These are phyloP conservation scores for Penicillium paradoxum DNA, from an alignment of 495 filamentous ascomycete species.

Conservation along the genomic window DNA sequence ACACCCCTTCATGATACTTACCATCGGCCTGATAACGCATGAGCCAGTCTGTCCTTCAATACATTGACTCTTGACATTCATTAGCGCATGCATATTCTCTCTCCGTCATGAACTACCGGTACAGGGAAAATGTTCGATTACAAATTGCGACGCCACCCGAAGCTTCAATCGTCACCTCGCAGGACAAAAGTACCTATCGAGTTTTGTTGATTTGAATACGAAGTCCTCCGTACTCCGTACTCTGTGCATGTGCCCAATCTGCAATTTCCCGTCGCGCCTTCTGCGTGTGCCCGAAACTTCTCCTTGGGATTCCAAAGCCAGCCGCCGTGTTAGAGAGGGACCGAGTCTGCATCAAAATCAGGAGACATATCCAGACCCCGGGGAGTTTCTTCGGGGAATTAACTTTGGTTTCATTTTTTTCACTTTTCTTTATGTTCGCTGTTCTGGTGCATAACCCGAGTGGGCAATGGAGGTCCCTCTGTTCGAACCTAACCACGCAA, in stretches of 20 bases:
- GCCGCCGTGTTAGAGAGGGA: not conserved
- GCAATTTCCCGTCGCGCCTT: not conserved
- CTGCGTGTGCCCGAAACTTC: not conserved
- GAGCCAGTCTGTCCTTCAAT: not conserved
- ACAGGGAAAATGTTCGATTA: not conserved
- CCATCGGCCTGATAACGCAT: not conserved
- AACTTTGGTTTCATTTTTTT: too few species aligned
- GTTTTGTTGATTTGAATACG: not conserved
- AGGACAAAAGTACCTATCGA: not conserved
- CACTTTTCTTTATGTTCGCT: too few species aligned
- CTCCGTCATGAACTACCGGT: too few species aligned
- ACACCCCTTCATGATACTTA: not conserved
- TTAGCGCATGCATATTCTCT: not conserved
- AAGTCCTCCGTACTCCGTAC: too few species aligned
- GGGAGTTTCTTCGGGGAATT: not conserved
- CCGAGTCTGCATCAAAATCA: not conserved
- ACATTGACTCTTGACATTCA: not conserved
- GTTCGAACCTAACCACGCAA: too few species aligned
- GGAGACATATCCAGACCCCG: not conserved
- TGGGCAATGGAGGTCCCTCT: too few species aligned
- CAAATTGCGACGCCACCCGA: not conserved
- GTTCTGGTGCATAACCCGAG: too few species aligned
- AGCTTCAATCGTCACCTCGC: not conserved
- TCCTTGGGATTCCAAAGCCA: not conserved
- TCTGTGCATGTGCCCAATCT: too few species aligned